phyloP scores from a whole-genome alignment of 2,329 filamentous ascomycete genomes.

The Colletotrichum sp. region DNA sequence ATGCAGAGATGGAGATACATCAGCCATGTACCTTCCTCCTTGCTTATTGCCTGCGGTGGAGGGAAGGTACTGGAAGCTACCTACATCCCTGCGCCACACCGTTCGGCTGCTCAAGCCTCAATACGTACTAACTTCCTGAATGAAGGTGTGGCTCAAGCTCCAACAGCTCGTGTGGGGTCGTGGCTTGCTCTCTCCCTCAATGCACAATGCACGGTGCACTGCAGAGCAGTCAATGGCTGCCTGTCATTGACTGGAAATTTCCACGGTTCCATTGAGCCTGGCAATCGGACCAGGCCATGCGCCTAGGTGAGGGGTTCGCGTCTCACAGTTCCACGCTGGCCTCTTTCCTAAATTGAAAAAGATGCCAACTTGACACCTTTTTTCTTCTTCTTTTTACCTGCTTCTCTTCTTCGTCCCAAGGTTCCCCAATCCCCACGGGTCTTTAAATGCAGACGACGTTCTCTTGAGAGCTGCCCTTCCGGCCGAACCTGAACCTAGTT shows the following conservation, averaged over 20 bases:
- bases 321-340: constrained; percentile 46
- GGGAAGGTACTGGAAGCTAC: not conserved
- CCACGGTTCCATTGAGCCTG: constrained; percentile 17
- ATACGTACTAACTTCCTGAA: no score
- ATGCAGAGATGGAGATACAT: not conserved
- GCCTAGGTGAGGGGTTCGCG: constrained; percentile 10
- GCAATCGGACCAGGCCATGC: not conserved
- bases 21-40: not conserved
- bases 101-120: not conserved
- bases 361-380: constrained; percentile 25
- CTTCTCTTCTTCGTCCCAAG: not conserved
- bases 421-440: not conserved
- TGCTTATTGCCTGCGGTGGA: not conserved
- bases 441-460: not conserved
- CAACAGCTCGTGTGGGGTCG: constrained; percentile 18
- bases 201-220: not conserved
- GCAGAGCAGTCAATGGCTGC: not conserved
- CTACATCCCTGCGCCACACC: not conserved
- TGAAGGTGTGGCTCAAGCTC: constrained; percentile 20
- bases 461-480: not conserved
- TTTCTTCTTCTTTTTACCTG: not conserved
- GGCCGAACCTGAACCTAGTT: not conserved
- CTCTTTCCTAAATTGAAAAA: constrained; percentile 38
- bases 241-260: constrained; percentile 17
- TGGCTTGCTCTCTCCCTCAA: not conserved